Evolutionary conservation across 768 basidiomycete species (phyloP), one percentile per base, ranked within the genome.

Genomic region (Vishniacozyma victoriae): DNA sequence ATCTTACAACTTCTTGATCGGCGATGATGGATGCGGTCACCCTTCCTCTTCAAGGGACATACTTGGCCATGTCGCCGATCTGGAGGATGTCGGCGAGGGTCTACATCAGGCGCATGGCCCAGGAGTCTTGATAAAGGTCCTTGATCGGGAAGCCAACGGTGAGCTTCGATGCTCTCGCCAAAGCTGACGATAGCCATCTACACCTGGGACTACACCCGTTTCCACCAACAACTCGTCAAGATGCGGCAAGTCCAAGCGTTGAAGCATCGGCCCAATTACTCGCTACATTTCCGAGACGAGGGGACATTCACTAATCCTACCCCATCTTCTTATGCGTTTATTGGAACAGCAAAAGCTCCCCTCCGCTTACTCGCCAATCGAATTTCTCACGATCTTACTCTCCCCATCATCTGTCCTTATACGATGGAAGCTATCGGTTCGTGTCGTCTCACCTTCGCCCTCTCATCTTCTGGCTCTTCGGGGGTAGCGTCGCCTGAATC

Each of bases 351-450:
- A 0, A 73, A 86, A 24, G 76, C 92, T 45, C 86, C 87, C 13
- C 78, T 99, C 20, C 81, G 85, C 0, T 83, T 90, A 2, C 77
- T 97, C 38, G 82, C 81, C 12, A 82, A 87, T 35, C 78, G 82
- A 46, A 74, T 87, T 29, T 84, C 87, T 2, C 85, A 83, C 1
- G 77, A 79, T 2, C 82, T 81, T n/a, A 80, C 78, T 0, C 80
- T 87, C 14, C 90, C 91, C 1, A 90, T 99, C 64, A 88, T 89
- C 70, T 93, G 89, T 66, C 82, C 86, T 25, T 93, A 92, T 64
- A 95, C 91, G 1, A 80, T 88, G 39, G 93, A 96, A 67, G 92
- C 92, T 1, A 90, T 96, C 56, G 95, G 93, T 1, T 89, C 88
- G 22, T 96, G 92, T 74, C 82, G 89, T 19, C 77, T 95, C 45